Base-by-base conservation (phyloP, 78 protist genomes). In the Monosiga brevicollis region DNA sequence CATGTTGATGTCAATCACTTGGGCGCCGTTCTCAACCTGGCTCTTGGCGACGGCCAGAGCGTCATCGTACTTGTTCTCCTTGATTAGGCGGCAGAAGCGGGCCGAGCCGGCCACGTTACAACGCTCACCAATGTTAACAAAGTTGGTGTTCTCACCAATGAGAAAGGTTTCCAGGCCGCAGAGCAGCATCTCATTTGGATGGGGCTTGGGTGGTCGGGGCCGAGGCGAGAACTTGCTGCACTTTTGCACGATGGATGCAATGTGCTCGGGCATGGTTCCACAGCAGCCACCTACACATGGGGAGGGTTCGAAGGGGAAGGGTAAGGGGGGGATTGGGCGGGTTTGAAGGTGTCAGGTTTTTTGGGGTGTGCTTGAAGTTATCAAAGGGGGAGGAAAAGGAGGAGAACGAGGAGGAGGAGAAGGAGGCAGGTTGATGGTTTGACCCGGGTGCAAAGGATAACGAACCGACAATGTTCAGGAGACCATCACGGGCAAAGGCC, bases 101-200 rank as follows among this genome's bases (percentile, higher is more conserved):
- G 93, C 79, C 24, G 99, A 96, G 54, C 99, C 99, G 2, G 97
- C 92, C 15, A 98, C 97, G 88, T 98, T 98, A 92, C 99, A 98
- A n/a, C 99, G 89, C 90, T 98, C 99, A 39, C 99, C 99, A 26
- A 97, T 86, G 87, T 97, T 98, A 43, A 94, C 89, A 88, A 96
- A 97, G 80, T 83, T 88, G 35, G 91, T 82, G 89, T 78, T 70
- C 42, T 0, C 1, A 73, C n/a, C 36, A 25, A 91, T 72, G 15
- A 34, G 62, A 42, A 91, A n/a, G 37, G 92, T 89, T 79, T 96
- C 97, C 32, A 96, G 84, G n/a, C 98, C 98, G 22, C 90, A 87
- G 0, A 93, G 76, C 76, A 34, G 39, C 76, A 72, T 26, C 29
- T 34, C 2, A 38, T n/a, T 34, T 3, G 37, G 40, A 49, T 20